A percentile compares a stretch with the other conserved stretches of the same genome.
phyloP scores from a whole-genome alignment of 352 stramenopile genomes.

The Pythium scleroteichum region DNA sequence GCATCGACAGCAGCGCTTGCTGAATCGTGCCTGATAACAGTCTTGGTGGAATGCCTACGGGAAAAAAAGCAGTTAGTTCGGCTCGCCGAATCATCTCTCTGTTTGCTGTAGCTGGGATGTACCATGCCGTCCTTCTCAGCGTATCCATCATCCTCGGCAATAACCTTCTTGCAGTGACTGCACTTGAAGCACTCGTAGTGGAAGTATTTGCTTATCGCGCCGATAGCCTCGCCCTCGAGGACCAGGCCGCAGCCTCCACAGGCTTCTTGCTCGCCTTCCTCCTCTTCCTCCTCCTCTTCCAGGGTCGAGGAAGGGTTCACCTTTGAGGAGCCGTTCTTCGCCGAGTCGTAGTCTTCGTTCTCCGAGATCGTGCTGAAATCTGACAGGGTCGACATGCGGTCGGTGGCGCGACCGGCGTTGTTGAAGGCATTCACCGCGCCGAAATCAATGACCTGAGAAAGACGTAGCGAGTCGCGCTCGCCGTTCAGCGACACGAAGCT shows the following conservation, averaged over 20 bases:
- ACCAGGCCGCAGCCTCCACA: constrained; percentile 70
- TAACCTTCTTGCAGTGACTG: constrained; percentile 66
- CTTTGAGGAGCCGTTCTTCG: constrained; percentile 7
- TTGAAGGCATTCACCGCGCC: constrained; percentile 58
- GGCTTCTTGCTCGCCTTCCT: constrained; percentile 70
- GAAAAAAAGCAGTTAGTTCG: constrained; percentile 11
- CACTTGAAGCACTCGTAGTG: constrained; percentile 88
- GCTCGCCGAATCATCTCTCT: too few relatives aligned
- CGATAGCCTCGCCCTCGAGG: constrained; percentile 77
- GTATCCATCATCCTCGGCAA: constrained; percentile 79
- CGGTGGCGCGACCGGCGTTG: constrained; percentile 24
- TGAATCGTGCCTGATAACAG: constrained; percentile 77
- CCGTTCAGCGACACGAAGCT: constrained; percentile 51
- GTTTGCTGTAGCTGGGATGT: too few relatives aligned
- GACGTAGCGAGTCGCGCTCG: constrained; percentile 65
- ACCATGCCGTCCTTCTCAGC: constrained; percentile 81
- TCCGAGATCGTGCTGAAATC: constrained; percentile 63
- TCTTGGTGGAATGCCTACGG: constrained; percentile 74
- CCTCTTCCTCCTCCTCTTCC: constrained; percentile 36
- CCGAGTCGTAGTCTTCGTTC: constrained; percentile 25
- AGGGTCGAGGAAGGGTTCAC: constrained; percentile 11
- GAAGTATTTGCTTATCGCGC: constrained; percentile 82
- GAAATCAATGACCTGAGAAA: constrained; percentile 81
- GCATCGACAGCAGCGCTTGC: constrained; percentile 81
- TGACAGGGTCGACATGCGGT: constrained; percentile 49